These are phyloP conservation scores for Letharia lupina DNA, from an alignment of 495 filamentous ascomycete species.

Conservation along the genomic window DNA sequence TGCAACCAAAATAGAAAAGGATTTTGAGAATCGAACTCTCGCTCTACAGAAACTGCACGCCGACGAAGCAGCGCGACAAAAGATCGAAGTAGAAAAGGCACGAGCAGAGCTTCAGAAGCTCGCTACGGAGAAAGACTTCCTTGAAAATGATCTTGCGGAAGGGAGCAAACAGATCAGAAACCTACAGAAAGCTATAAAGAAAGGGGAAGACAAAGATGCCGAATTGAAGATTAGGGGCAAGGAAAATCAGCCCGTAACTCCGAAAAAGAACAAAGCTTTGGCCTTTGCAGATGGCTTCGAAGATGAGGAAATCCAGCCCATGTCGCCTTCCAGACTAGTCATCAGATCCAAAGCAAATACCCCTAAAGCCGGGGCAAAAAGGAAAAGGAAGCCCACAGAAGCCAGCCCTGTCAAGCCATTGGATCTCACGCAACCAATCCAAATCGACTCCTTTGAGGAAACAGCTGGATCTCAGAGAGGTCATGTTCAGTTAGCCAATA, in stretches of 20 bases:
- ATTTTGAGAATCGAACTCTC: constrained; percentile 47
- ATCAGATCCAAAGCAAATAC: constrained; percentile 47
- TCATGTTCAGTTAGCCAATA: neutral
- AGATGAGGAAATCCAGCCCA: constrained; percentile 55
- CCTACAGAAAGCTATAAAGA: constrained; percentile 38
- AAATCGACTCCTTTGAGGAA: constrained; percentile 10
- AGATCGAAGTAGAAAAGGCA: constrained; percentile 47
- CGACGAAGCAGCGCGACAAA: constrained; percentile 47
- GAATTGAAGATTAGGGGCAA: constrained; percentile 6
- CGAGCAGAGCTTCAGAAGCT: constrained; percentile 51
- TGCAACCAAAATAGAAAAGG: constrained; percentile 44
- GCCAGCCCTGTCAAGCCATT: constrained; percentile 47
- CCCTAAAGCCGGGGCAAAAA: constrained; percentile 51
- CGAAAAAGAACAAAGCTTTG: constrained; percentile 47
- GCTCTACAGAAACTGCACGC: constrained; percentile 46
- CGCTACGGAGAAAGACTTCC: constrained; percentile 55
- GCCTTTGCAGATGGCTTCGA: constrained; percentile 64
- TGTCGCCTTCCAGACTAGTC: constrained; percentile 49
- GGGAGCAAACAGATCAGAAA: constrained; percentile 43
- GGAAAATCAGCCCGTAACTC: constrained; percentile 42
- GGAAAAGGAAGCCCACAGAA: constrained; percentile 50
- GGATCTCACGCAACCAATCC: constrained; percentile 37
- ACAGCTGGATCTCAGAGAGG: constrained; percentile 1
- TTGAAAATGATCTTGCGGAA: constrained; percentile 57
- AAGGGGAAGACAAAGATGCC: constrained; percentile 27